phyloP scores from a whole-genome alignment of 2,329 filamentous ascomycete genomes.

The Fusarium sp. region DNA sequence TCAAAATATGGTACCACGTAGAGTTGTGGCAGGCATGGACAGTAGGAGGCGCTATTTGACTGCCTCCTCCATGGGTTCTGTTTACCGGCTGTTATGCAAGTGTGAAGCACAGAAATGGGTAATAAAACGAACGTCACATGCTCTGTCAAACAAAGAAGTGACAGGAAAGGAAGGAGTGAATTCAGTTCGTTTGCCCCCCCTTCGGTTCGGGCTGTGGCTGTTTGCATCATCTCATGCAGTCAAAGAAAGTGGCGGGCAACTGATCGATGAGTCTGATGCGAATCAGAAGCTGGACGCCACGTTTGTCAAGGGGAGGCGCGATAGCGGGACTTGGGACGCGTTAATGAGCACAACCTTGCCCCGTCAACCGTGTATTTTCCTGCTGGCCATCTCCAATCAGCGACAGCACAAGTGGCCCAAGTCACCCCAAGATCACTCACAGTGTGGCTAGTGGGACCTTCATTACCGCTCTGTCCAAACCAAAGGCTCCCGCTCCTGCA shows the following conservation, averaged over 20 bases:
- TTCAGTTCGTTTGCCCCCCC: not conserved
- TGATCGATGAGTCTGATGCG: not conserved
- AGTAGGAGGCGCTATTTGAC: not conserved
- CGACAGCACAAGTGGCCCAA: conserved; percentile 4
- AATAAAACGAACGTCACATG: not conserved
- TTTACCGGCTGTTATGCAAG: not conserved
- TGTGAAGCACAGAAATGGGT: not conserved
- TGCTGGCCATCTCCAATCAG: conserved; percentile 26
- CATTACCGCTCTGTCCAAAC: conserved; percentile 27
- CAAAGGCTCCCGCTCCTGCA: conserved; percentile 14
- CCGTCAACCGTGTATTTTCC: conserved; percentile 32
- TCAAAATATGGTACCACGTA: not conserved
- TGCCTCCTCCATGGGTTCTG: not conserved
- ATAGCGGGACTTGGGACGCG: conserved; percentile 24
- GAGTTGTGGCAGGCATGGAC: not conserved
- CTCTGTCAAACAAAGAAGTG: not conserved
- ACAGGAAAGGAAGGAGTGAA: not conserved
- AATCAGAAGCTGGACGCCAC: conserved; percentile 2
- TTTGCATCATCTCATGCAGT: not conserved
- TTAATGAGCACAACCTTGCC: conserved; percentile 29
- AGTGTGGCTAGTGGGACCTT: conserved; percentile 35
- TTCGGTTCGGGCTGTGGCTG: not conserved
- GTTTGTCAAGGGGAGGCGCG: not conserved
- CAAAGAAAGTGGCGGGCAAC: conserved; percentile 5
- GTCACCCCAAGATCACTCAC: conserved; percentile 20